Conservation (phyloP, 306 rosid species). For the Carpinus fangiana region DNA sequence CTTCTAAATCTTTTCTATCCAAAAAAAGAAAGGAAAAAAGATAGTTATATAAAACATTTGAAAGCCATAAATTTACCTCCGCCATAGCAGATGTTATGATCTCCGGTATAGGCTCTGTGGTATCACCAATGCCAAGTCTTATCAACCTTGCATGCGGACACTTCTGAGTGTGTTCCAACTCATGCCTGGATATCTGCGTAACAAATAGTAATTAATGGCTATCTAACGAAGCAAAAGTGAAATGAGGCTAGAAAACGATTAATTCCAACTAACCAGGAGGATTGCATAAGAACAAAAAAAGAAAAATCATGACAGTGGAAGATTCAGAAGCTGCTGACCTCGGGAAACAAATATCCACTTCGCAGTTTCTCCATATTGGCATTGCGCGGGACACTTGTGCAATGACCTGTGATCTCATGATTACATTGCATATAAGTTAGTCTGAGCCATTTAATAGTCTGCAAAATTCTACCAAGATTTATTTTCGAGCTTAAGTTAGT, state of each 20-base stretch:
- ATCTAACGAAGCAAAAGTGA: neutral
- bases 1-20: too few relatives aligned
- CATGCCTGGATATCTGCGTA: slow-evolving; percentile 48
- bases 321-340: slow-evolving; percentile 40
- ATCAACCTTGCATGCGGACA: slow-evolving; percentile 49
- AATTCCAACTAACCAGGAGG: neutral
- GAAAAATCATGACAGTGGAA: neutral
- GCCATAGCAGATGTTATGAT: slow-evolving; percentile 61
- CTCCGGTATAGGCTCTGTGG: slow-evolving; percentile 66
- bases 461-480: too few relatives aligned
- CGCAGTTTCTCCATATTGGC: slow-evolving; percentile 61
- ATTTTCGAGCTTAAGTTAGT: too few relatives aligned
- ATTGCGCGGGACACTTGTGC: slow-evolving; percentile 53
- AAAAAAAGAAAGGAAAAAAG: neutral
- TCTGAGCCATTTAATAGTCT: neutral
- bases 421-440: neutral
- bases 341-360: slow-evolving; percentile 60
- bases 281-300: neutral
- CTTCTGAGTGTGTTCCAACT: slow-evolving; percentile 35
- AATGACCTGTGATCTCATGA: slow-evolving; percentile 28
- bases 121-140: slow-evolving; percentile 68
- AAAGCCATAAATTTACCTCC: slow-evolving; percentile 38
- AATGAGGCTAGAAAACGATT: neutral
- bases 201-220: neutral
- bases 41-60: neutral